Evolutionary conservation across 768 basidiomycete species (phyloP), one percentile per base, ranked within the genome.

Genomic region (Russula brevipes): DNA sequence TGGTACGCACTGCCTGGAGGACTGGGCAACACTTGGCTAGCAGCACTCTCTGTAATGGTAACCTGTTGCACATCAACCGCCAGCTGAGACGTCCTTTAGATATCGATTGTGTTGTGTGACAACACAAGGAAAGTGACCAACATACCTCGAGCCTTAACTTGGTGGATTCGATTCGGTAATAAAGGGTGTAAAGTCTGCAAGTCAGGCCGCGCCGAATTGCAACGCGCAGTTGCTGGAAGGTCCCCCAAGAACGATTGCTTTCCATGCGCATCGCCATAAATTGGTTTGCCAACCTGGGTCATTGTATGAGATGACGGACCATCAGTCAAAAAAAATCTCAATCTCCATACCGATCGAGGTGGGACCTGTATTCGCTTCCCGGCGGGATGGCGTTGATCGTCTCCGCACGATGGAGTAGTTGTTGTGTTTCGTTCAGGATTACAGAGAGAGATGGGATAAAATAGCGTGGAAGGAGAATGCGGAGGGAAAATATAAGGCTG

Each of bases 141-240:
- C 16, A n/a, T 35, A 56, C 54, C 39, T 56, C 42, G 30, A 56
- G 17, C 6, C 11, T 12, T 7, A 6, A n/a, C 17, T 35, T 45
- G 16, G 19, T 56, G 10, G 31, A 10, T 19, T 35, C n/a, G 33
- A 44, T 33, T n/a, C 42, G 30, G 33, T 17, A 17, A 33, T 55
- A 33, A 9, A 55, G 54, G 41, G 9, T 16, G n/a, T 6, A 44
- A 10, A 55, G 41, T 33, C 30, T 31, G 54, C 16, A 55, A 10
- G 41, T 44, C 14, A 55, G 10, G 41, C 54, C 54, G 14, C 24
- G 30, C 14, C 16, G 41, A 42, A 31, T 10, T 5, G 17, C 54
- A 44, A 55, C 41, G 17, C 54, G 41, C 24, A 55, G 10, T 55
- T 55, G 54, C 41, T 44, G 54, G 54, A 42, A 55, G 14, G 41